Evolutionary conservation across 306 rosid species (phyloP), one percentile per base, ranked within the genome.

Genomic region (Corylus avellana): DNA sequence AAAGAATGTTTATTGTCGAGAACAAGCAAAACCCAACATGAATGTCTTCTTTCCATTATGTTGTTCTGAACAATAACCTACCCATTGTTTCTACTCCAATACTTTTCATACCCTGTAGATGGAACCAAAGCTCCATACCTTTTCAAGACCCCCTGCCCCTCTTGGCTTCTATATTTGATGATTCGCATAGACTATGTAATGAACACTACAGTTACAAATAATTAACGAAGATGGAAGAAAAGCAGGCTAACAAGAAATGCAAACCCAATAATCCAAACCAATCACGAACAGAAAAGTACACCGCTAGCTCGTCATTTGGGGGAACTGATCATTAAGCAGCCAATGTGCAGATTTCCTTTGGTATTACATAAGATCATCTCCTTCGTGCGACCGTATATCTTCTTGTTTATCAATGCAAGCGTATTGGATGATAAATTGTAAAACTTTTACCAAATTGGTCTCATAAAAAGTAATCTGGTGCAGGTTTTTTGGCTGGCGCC

Each of bases 391-490:
- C 78, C 16, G 78, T 84, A 71, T 72, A 69, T 48, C 82, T 47
- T 58, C 82, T 47, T 58, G 51, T 79, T 78, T 77, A 87, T 77
- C 86, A 76, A 78, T 84, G 84, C 70, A 66, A 85, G 80, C 86
- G 79, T 61, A 27, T 44, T 62, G 46, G 77, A 88, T 72, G 56
- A 63, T 32, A 56, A 29, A 54, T 49, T 37, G 75, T 13, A 44
- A 73, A 74, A 64, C 75, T 77, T 77, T 59, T 11, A 75, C 70
- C 29, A 48, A 72, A 66, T 27, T 74, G 46, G 12, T 59, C 57
- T 93, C 85, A 96, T 49, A 96, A 84, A 84, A 96, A 96, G 91
- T 93, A 96, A 82, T 96, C 99, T 2, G 99, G 99, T 9, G 98
- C 92, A n/a, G 99, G 98, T 81, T 86, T 96, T 84, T 91, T 96